phyloP scores from a whole-genome alignment of 768 basidiomycete species.

The Kwoniella sp. region DNA sequence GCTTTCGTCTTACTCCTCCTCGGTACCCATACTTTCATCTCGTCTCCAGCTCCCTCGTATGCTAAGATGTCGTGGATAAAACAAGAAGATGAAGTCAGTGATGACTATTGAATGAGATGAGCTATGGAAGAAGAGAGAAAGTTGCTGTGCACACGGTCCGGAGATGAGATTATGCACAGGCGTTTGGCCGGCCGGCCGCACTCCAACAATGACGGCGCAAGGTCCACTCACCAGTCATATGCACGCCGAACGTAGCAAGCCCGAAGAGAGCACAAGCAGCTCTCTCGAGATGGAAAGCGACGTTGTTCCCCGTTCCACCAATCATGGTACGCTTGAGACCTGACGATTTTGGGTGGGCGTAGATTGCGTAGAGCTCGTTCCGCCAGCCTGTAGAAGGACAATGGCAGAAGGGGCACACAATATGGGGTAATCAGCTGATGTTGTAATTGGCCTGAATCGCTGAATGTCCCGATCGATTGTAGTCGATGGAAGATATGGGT shows the following conservation, averaged over 20 bases:
- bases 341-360: slow-evolving; percentile 47
- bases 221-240: slow-evolving; percentile 66
- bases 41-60: slow-evolving; percentile 54
- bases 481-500: too few relatives aligned
- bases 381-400: slow-evolving; percentile 81
- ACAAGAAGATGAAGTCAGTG: slow-evolving; percentile 3
- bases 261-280: slow-evolving; percentile 87
- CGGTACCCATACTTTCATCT: slow-evolving; percentile 79
- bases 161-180: too few relatives aligned
- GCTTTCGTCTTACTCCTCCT: slow-evolving; percentile 81
- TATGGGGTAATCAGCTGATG: too few relatives aligned
- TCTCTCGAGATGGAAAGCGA: slow-evolving; percentile 84
- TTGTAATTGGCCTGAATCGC: too few relatives aligned
- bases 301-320: slow-evolving; percentile 29
- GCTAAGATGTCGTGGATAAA: too few relatives aligned
- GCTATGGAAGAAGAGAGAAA: too few relatives aligned
- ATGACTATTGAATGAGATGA: slow-evolving; percentile 1
- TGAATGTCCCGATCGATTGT: too few relatives aligned
- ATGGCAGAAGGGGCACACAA: slow-evolving; percentile 26
- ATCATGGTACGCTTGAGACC: slow-evolving; percentile 14
- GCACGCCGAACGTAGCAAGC: slow-evolving; percentile 86
- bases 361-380: slow-evolving; percentile 71
- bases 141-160: too few relatives aligned
- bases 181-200: background rate
- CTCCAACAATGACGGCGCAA: background rate